Evolutionary conservation across 495 filamentous ascomycete genomes (phyloP), one percentile per base, ranked within the genome.

Genomic region (Astrothelium macrocarpum): DNA sequence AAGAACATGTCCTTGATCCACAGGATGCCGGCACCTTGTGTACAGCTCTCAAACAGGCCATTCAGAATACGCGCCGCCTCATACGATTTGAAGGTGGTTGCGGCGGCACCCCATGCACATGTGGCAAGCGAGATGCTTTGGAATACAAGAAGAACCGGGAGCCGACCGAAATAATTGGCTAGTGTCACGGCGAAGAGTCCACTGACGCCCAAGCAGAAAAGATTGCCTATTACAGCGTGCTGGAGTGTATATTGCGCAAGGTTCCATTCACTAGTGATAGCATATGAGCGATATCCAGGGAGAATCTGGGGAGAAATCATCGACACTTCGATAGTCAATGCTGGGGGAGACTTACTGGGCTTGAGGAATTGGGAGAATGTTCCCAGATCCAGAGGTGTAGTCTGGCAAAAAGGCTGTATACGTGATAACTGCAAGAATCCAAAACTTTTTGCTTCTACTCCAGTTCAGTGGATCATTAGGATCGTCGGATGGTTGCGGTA

Each of bases 1-100:
- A 66, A 66, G 62, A 66, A 66, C 65, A 66, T 66, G 61, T 66
- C 65, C 42, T 64, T 64, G 32, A 66, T 64, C 39, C 39, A 66
- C 65, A 64, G 36, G 32, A 66, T 28, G 2, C 61, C 65, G 18
- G 26, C 39, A 32, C 49, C 59, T 62, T 66, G 65, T 46, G 20
- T 36, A 64, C n/a, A 45, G 18, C 42, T 60, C 10, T 59, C 31
- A 26, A 43, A 32, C 20, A 66, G 59, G 18, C 65, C 65, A 14
- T 36, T 59, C 28, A 66, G 62, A 31, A 64, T 60, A 31, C 65
- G 62, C n/a, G 62, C 61, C n/a, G 29, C 53, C 16, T 42, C 32
- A 34, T 59, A 66, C 31, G 65, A 63, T 46, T 59, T n/a, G 43
- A 53, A 66, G 64, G 9, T 32, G 32, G 36, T 29, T 23, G 64